Base-by-base conservation (phyloP, 2,329 filamentous ascomycete genomes). In the Epichloe sp. region DNA sequence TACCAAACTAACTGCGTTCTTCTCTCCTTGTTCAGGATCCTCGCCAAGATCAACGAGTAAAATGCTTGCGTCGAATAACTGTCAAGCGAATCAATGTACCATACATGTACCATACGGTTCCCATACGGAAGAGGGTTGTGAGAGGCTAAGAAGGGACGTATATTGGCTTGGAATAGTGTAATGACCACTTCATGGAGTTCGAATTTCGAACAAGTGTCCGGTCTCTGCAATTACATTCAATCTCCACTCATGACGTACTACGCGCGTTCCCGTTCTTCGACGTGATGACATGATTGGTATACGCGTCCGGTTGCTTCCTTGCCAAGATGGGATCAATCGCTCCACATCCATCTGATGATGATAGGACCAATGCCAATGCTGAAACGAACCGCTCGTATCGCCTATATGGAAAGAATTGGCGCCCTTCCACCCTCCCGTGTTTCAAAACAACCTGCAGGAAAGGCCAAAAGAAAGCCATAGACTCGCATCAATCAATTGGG, bases 21-120 rank as follows among this genome's bases (percentile, higher is more conserved):
- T 7, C 5, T 23, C 31, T 31, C 34, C 14, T 11, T 11, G 11
- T n/a, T 11, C 21, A 96, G 91, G 71, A 88, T 98, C 61, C 82
- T 98, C 55, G 93, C 93, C 70, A 98, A 97, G 85, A 95, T 98
- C 80, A 95, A 88, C 74, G 91, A 97, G 79, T 95, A 77, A 63
- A 59, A 59, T 62, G 57, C 59, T 59, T 54, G 50, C 57, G 37
- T 15, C 34, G 51, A 35, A 48, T 7, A 51, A 7, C 4, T 21
- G 11, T 8, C 8, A 17, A 17, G 44, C 31, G 53, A 44, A 55
- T 58, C 55, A 53, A 56, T 66, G 63, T 65, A 68, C 58, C 60
- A 67, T 65, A 66, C 3, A 44, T 66, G 63, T 65, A 67, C 54
- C 56, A 67, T 65, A 67, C 44, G 2, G n/a, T n/a, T n/a, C n/a